A percentile compares a stretch with the other conserved stretches of the same genome.
These are phyloP conservation scores for Botryosphaeria dothidea DNA, from an alignment of 2,329 filamentous ascomycete genomes.

Conservation along the genomic window DNA sequence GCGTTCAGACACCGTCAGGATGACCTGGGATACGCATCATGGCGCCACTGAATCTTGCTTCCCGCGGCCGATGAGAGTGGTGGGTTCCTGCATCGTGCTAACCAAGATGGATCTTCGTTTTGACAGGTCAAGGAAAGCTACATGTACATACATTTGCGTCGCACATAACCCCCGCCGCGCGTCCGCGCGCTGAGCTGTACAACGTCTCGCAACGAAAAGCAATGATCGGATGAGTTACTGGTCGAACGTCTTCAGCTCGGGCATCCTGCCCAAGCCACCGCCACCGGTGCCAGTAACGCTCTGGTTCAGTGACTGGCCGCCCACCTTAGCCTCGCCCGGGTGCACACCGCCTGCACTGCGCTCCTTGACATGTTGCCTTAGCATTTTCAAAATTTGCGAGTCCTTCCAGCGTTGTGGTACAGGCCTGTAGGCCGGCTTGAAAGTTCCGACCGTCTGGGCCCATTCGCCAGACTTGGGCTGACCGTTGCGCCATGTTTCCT, in stretches of 20 bases:
- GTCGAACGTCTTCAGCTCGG: constrained; percentile 51
- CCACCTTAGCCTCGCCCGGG: constrained; percentile 37
- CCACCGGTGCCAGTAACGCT: constrained; percentile 36
- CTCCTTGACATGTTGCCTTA: constrained; percentile 78
- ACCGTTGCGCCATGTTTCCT: constrained; percentile 30
- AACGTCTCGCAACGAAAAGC: not conserved
- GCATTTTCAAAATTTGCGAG: constrained; percentile 73
- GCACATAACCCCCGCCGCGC: not conserved
- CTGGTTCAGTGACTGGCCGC: constrained; percentile 34
- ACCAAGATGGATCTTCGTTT: not conserved
- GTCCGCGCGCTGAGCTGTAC: not conserved
- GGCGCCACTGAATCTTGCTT: not conserved
- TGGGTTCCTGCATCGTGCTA: constrained; percentile 9
- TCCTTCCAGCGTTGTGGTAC: constrained; percentile 84
- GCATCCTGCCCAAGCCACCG: constrained; percentile 53
- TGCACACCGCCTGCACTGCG: constrained; percentile 63
- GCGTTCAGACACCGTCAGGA: not conserved
- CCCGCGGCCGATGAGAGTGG: not conserved
- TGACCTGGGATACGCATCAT: not conserved
- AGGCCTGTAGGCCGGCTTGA: constrained; percentile 89
- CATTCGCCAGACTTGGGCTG: constrained; percentile 68
- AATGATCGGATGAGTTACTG: not conserved
- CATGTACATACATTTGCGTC: not conserved
- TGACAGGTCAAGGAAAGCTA: not conserved
- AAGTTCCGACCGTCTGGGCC: constrained; percentile 94